Percentiles rank a stretch among this genome's conserved stretches.
Conservation (phyloP, 2,329 filamentous ascomycete species). For the Intubia oerlemansii region DNA sequence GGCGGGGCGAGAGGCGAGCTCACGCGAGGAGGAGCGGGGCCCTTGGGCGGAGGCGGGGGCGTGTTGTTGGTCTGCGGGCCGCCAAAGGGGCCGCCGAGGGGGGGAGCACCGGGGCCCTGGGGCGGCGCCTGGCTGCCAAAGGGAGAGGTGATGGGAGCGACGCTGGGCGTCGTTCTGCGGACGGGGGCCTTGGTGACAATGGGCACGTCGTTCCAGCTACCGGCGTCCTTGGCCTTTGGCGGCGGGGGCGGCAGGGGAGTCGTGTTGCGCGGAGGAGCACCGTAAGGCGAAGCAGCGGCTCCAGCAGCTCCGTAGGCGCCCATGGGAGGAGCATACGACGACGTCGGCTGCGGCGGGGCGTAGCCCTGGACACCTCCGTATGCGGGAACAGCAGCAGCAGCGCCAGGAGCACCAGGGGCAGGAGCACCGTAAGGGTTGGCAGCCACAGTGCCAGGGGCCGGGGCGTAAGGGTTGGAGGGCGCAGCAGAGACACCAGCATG, state of each 20-base stretch:
- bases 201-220: conserved; percentile 90
- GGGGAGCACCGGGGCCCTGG: conserved; percentile 31
- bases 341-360: conserved; percentile 12
- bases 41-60: conserved; percentile 68
- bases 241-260: conserved; percentile 42
- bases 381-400: conserved; percentile 10
- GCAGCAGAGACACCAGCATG: too few species aligned
- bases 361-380: conserved; percentile 13
- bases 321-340: conserved; percentile 12
- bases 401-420: too few species aligned
- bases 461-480: conserved; percentile 16
- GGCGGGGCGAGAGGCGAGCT: conserved; percentile 47
- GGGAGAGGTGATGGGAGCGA: conserved; percentile 49
- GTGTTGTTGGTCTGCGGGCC: conserved; percentile 31
- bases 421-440: conserved; percentile 26
- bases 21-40: conserved; percentile 44
- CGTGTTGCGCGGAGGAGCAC: conserved; percentile 29
- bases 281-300: conserved; percentile 8
- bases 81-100: conserved; percentile 35
- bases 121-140: conserved; percentile 45
- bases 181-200: conserved; percentile 56
- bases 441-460: conserved; percentile 12
- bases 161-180: conserved; percentile 52
- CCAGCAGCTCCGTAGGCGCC: conserved; percentile 19
- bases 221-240: conserved; percentile 47